Evolutionary conservation across 1,139 yeast species (phyloP).

Genomic region (Suhomyces kunorum): DNA sequence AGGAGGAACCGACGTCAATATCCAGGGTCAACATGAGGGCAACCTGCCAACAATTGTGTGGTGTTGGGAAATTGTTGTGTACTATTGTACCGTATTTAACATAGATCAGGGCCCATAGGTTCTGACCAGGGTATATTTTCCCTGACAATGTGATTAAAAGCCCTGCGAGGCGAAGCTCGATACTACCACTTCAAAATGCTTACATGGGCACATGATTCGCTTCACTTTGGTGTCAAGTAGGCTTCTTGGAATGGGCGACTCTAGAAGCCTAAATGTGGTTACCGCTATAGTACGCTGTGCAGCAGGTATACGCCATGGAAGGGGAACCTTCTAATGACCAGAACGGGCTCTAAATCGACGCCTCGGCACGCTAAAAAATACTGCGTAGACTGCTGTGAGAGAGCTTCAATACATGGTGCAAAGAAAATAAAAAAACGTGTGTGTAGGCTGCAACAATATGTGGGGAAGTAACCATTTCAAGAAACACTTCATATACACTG

Average conservation of each 20-base stretch:
- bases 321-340: no score
- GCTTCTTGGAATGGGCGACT: background rate
- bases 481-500: background rate
- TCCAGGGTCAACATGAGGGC: no score
- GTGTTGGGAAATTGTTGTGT: background rate
- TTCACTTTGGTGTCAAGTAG: background rate
- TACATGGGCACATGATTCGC: background rate
- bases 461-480: background rate
- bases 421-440: background rate
- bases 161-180: background rate
- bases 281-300: no score
- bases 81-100: background rate
- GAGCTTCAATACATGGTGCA: no score
- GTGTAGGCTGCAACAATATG: background rate
- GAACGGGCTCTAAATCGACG: no score
- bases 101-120: background rate
- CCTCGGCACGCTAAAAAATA: no score
- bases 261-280: no score
- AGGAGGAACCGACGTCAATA: no score
- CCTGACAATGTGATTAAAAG: background rate
- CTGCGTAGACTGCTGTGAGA: background rate
- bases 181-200: background rate
- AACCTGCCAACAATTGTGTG: no score
- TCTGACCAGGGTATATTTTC: no score
- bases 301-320: no score